Evolutionary conservation across 2,329 filamentous ascomycete species (phyloP), one percentile per base, ranked within the genome.

Genomic region (Fusarium lateritium): DNA sequence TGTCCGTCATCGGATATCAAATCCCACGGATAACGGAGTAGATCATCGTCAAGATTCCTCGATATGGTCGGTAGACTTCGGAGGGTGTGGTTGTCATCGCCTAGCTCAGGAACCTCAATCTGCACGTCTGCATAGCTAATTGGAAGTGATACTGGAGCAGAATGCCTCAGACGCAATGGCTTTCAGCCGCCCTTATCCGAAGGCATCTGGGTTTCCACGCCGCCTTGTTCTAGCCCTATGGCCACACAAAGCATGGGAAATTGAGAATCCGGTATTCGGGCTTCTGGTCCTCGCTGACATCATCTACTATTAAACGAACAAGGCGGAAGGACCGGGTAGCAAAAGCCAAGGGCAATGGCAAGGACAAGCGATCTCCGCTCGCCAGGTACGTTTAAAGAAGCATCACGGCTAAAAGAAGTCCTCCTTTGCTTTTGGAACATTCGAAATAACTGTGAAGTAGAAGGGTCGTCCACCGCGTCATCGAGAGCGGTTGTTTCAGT

Each of bases 401-500:
- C 19, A 17, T 3, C 24, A 22, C 7, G 14, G 17, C 33, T 49
- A 17, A 28, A 34, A 36, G 19, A 26, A 14, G 7, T 17, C 46
- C 17, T 43, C 50, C n/a, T 44, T 49, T 50, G 38, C 51, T 39
- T 21, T 44, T 31, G 55, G 39, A 31, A 9, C 19, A 21, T 31
- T 64, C 50, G 33, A 28, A 19, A 33, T 13, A 26, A 31, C 21
- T 31, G 19, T 24, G 43, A 39, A 38, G 9, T 15, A 22, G 22
- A 28, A 19, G 43, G 22, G 36, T 31, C 34, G 21, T 33, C 31
- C 36, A 38, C 24, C 45, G 60, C 40, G 22, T 40, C 22, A 34
- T 51, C 17, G 13, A 34, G n/a, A 33, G 42, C 22, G 36, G 26
- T 33, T 63, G 61, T 69, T 54, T 69, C 61, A 62, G 67, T 62